Evolutionary conservation across 2,329 filamentous ascomycete species (phyloP).

Genomic region (Epichloe typhina): DNA sequence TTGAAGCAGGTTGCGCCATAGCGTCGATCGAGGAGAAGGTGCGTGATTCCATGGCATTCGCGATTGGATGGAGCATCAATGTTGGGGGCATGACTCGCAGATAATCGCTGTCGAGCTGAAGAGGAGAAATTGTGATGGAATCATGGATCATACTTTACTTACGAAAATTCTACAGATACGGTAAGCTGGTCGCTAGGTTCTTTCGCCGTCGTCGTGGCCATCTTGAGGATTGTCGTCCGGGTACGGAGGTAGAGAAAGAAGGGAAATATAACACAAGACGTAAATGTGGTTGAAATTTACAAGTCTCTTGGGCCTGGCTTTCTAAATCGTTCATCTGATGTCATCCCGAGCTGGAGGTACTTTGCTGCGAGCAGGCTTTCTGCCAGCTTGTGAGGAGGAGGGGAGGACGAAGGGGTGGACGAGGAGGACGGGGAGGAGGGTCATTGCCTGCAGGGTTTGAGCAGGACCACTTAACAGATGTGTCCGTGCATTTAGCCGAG

Average conservation of each 20-base stretch:
- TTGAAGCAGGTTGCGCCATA: not conserved
- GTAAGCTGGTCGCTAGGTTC: slow-evolving; percentile 25
- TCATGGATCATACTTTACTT: slow-evolving; percentile 12
- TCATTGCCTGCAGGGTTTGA: not conserved
- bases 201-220: not conserved
- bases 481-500: not conserved
- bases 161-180: slow-evolving; percentile 61
- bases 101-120: not conserved
- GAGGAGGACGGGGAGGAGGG: not conserved
- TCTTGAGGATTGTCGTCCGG: not conserved
- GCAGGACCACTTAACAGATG: not conserved
- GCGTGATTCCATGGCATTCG: not conserved
- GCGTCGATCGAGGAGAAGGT: not conserved
- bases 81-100: not conserved
- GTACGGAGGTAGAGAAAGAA: not conserved
- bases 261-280: not conserved
- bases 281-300: not conserved
- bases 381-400: not conserved
- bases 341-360: not conserved
- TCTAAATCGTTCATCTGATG: not conserved
- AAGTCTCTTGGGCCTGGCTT: not conserved
- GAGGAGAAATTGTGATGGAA: not conserved
- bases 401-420: not conserved
- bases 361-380: not conserved
- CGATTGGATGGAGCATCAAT: not conserved